Evolutionary conservation across 139 green algal genomes (phyloP), one percentile per base, ranked within the genome.

Genomic region (Cymbomonas tetramitiformis): DNA sequence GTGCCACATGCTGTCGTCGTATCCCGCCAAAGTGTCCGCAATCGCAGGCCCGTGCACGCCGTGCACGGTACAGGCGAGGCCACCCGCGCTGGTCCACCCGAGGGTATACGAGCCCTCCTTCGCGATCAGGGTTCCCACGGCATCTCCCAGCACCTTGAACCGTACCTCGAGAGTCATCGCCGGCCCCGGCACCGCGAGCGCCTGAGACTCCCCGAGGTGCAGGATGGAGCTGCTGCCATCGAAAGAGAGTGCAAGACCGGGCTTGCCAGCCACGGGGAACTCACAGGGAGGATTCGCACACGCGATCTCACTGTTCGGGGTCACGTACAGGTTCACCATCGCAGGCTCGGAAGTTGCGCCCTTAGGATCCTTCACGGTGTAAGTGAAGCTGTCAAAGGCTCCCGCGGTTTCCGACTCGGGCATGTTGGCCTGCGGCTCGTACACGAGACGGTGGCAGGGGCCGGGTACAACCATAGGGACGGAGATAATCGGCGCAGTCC

Each of bases 361-460:
- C 9, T 7, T 23, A 12, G 21, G n/a, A 10, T 67, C 58, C 6
- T 15, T 31, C 9, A 32, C 30, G 12, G 38, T 18, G 50, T 67
- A 62, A 4, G 33, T 32, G 39, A 62, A 56, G 10, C 38, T 33
- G 54, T 62, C 54, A 23, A 60, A 60, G 19, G 51, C 9, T 10
- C 9, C 12, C 6, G 19, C 29, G 12, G 19, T 10, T 5, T 5
- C n/a, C 21, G 24, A 43, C 10, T 19, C 10, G 7, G 57, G 57
- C 29, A 19, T 28, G 57, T 58, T 47, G 7, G 48, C 49, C 49
- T 46, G 24, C 0, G 57, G 57, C 8, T 30, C 44, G 29, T 65
- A 65, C n/a, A 65, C 57, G 21, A 65, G 38, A 10, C 57, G 48
- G 24, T 64, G 19, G 57, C 57, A 65, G 10, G 57, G 57, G 6